Base-by-base conservation (phyloP, 805 yeast species). In the Spathaspora passalidarum region DNA sequence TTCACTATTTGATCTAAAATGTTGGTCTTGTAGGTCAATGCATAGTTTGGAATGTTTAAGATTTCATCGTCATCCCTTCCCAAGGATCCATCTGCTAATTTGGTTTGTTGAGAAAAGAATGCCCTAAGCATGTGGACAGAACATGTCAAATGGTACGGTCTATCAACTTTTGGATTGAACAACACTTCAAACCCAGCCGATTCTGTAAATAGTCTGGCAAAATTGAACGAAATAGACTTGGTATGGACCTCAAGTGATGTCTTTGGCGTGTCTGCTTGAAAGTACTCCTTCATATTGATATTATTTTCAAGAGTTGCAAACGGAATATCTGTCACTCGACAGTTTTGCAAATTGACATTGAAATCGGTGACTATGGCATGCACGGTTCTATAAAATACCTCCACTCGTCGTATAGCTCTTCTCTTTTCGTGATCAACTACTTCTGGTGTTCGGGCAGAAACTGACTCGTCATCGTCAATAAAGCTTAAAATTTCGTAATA, bases 131-230 rank as follows among this genome's bases (percentile, higher is more conserved):
- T 50, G 56, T 67, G 74, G 1, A 68, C 44, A 0, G 74, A 62
- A 6, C 56, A 48, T 8, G 68, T 60, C 26, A 63, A 48, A 38
- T 71, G 70, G 18, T 69, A 49, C 2, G 76, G 76, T 6, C 43
- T 45, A 43, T 69, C 73, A 3, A 45, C 38, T 1, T 45, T 35
- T 2, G 65, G 53, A 41, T 65, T 60, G 51, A 72, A 72, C 14
- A 69, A 54, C 5, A 65, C 64, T 35, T 68, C 69, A 49, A 63
- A 72, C 0, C 76, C 77, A 3, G 76, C 74, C 40, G 72, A 34
- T 48, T 54, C 44, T 29, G 54, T 18, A 35, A 47, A 34, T 32
- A 67, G 37, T 44, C 59, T 52, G 44, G 40, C 51, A 42, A 49
- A 56, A 53, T 50, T 71, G 37, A 52, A 61, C 35, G 53, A 63